These are phyloP conservation scores for Eimeria mitis DNA, from an alignment of 169 alveolate species.

Conservation along the genomic window DNA sequence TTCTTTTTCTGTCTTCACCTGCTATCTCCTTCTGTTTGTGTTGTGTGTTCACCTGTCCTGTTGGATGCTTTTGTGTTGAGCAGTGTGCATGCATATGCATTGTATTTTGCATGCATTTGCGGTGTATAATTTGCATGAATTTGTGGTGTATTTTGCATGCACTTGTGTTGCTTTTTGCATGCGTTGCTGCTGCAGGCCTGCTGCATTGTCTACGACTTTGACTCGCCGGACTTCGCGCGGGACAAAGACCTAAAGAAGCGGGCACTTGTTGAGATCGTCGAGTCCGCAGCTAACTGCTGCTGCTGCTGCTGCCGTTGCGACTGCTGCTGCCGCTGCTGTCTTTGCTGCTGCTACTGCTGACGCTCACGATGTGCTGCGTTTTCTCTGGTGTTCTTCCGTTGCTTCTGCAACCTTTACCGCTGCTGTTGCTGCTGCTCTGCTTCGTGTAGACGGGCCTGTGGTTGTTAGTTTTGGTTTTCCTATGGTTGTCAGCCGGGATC, in stretches of 20 bases:
- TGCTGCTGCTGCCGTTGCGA: not conserved
- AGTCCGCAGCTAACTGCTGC: constrained; percentile 82
- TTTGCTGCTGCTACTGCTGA: not conserved
- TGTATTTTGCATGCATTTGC: not conserved
- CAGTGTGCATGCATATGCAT: not conserved
- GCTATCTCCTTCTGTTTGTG: not conserved
- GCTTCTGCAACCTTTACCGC: not conserved
- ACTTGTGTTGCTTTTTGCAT: not conserved
- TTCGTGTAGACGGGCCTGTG: not conserved
- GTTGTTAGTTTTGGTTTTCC: not conserved
- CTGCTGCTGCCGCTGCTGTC: not conserved
- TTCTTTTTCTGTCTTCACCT: not conserved
- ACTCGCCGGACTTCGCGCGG: constrained; percentile 80
- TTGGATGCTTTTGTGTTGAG: not conserved
- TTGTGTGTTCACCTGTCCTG: not conserved
- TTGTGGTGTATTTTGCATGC: not conserved
- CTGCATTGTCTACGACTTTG: constrained; percentile 88
- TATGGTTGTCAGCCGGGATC: constrained; percentile 5
- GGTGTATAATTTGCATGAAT: not conserved
- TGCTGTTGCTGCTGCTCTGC: not conserved
- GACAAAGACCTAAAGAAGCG: constrained; percentile 92
- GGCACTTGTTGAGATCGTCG: constrained; percentile 92
- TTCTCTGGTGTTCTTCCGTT: no score
- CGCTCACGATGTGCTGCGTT: no score
- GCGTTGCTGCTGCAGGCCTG: constrained; percentile 87